Percentiles rank a stretch among this genome's conserved stretches.
phyloP scores from a whole-genome alignment of 805 yeast genomes.

The Yarrowia sp. region DNA sequence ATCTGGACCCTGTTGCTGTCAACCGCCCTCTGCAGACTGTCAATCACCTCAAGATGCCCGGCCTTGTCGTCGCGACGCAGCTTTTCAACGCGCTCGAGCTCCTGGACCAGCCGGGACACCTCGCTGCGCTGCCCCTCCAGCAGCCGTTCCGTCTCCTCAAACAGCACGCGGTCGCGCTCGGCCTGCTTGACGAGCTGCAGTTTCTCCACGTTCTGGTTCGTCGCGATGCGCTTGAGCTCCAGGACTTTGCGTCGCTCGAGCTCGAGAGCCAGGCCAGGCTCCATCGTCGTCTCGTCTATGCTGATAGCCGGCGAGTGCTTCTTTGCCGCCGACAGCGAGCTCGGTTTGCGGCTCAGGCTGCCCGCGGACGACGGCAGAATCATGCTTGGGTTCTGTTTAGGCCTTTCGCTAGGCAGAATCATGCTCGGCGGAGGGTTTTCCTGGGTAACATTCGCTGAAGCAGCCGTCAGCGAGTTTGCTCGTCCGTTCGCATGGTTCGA shows the following conservation, averaged over 20 bases:
- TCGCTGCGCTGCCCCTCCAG: background rate
- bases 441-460: background rate
- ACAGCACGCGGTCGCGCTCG: slow-evolving; percentile 3
- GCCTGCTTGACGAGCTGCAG: slow-evolving; percentile 10
- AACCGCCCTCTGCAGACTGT: background rate
- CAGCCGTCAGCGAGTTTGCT: background rate
- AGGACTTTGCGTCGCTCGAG: slow-evolving; percentile 11
- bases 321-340: background rate
- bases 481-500: background rate
- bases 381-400: no score
- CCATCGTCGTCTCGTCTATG: background rate
- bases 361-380: background rate
- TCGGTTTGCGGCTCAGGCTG: background rate
- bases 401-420: no score
- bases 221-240: slow-evolving; percentile 23
- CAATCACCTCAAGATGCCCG: background rate
- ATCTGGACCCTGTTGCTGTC: background rate
- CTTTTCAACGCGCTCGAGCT: background rate
- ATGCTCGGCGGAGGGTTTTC: slow-evolving; percentile 3
- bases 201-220: slow-evolving; percentile 9
- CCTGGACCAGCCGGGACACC: slow-evolving; percentile 14
- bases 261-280: slow-evolving; percentile 1
- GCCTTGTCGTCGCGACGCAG: background rate
- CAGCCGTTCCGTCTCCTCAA: slow-evolving; percentile 7
- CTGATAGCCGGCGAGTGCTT: background rate